Conservation (phyloP, 1,284 basidiomycete genomes). For the Stereum hirsutum region DNA sequence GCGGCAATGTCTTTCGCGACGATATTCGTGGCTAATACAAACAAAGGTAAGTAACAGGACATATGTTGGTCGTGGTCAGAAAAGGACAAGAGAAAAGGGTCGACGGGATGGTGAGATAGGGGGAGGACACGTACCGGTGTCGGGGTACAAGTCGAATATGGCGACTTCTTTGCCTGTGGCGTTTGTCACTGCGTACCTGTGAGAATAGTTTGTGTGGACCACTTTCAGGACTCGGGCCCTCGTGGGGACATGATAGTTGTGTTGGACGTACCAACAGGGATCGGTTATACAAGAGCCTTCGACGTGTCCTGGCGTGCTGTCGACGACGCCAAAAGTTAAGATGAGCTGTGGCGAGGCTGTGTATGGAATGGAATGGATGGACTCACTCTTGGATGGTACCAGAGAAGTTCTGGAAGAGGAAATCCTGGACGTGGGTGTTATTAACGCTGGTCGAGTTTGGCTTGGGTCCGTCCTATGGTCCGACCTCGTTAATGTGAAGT, state of each 20-base stretch:
- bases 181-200: constrained; percentile 33
- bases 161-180: constrained; percentile 51
- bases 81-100: not conserved
- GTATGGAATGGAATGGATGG: not conserved
- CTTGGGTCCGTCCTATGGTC: constrained; percentile 31
- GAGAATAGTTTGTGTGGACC: no score
- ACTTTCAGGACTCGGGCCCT: no score
- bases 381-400: constrained; percentile 45
- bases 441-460: constrained; percentile 35
- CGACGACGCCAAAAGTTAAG: not conserved
- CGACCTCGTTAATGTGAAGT: not conserved
- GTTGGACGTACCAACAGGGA: constrained; percentile 38
- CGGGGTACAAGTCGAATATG: constrained; percentile 47
- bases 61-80: not conserved
- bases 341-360: not conserved
- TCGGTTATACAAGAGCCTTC: constrained; percentile 50
- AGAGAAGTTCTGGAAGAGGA: constrained; percentile 43
- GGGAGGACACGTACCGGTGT: constrained; percentile 28
- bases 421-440: constrained; percentile 47
- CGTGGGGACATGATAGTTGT: no score
- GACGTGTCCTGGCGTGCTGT: constrained; percentile 16
- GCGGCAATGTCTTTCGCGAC: constrained; percentile 38
- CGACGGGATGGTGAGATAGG: not conserved
- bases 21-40: constrained; percentile 38
- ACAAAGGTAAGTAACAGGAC: not conserved